phyloP scores from a whole-genome alignment of 2,329 filamentous ascomycete species.

The Epichloe gansuensis region DNA sequence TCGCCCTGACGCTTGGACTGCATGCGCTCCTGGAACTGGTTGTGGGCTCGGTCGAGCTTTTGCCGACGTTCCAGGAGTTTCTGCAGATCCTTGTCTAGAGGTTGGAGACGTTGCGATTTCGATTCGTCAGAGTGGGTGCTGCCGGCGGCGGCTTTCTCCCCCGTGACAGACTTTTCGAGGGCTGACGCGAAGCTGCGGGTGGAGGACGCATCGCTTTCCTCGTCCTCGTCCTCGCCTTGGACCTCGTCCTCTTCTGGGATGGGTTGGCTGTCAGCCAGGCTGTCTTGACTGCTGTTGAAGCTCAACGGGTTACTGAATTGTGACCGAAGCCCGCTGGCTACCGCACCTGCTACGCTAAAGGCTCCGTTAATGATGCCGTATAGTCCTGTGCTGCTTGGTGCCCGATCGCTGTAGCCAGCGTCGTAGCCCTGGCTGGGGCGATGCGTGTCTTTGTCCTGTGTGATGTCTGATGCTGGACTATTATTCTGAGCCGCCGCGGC shows the following conservation, averaged over 20 bases:
- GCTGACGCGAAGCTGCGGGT: conserved; percentile 38
- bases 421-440: conserved; percentile 4
- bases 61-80: conserved; percentile 48
- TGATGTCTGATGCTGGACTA: background rate
- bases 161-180: conserved; percentile 22
- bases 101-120: conserved; percentile 14
- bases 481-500: background rate
- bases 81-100: conserved; percentile 47
- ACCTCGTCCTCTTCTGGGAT: conserved; percentile 16
- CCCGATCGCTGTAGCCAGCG: conserved; percentile 16
- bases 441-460: background rate
- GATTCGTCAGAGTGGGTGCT: conserved; percentile 28
- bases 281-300: conserved; percentile 15
- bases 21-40: conserved; percentile 38
- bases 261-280: conserved; percentile 11
- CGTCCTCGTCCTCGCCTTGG: conserved; percentile 15
- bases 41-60: conserved; percentile 50
- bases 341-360: conserved; percentile 36
- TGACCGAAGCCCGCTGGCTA: conserved; percentile 22
- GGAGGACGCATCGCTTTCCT: conserved; percentile 31
- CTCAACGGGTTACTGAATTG: conserved; percentile 17
- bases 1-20: conserved; percentile 32
- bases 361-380: conserved; percentile 44
- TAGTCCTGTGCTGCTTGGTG: conserved; percentile 32
- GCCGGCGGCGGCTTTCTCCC: conserved; percentile 14